A percentile compares a stretch with the other conserved stretches of the same genome.
phyloP scores from a whole-genome alignment of 345 rosid species.

The Cardamine resedifolia region DNA sequence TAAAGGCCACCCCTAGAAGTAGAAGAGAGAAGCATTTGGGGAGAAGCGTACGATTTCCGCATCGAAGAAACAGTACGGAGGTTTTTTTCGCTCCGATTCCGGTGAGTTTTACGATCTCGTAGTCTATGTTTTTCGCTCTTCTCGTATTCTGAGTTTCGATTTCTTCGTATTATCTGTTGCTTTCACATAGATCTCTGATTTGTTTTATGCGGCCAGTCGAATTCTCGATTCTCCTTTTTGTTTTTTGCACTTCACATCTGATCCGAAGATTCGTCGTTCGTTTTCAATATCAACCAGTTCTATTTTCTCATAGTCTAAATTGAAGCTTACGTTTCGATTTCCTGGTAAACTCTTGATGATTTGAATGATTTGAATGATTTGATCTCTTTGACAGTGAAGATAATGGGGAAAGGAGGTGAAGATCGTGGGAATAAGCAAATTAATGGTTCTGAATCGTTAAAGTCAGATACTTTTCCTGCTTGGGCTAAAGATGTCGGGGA shows the following conservation, averaged over 20 bases:
- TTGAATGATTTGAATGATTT: constrained; percentile 13
- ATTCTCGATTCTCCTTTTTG: background rate
- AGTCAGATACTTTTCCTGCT: constrained; percentile 51
- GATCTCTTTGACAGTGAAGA: constrained; percentile 17
- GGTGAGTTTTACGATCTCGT: constrained; percentile 30
- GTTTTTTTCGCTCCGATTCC: constrained; percentile 18
- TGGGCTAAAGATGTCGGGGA: constrained; percentile 66
- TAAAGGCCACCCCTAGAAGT: background rate
- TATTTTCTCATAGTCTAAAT: background rate
- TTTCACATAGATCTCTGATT: constrained; percentile 25
- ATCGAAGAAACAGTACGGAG: constrained; percentile 37
- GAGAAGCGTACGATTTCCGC: constrained; percentile 26
- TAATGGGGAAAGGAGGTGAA: constrained; percentile 74
- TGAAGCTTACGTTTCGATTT: background rate
- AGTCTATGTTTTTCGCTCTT: constrained; percentile 9
- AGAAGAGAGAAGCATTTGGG: constrained; percentile 35
- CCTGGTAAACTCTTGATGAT: background rate
- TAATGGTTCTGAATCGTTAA: background rate
- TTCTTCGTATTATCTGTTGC: constrained; percentile 1
- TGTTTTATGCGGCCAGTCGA: constrained; percentile 15
- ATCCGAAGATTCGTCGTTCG: background rate
- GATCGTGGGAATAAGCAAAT: constrained; percentile 37
- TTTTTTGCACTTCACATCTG: background rate
- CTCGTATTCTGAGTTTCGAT: background rate
- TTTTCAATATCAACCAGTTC: constrained; percentile 3